A percentile compares a stretch with the other conserved stretches of the same genome.
phyloP scores from a whole-genome alignment of 345 rosid species.

The Euphorbia lathyris region DNA sequence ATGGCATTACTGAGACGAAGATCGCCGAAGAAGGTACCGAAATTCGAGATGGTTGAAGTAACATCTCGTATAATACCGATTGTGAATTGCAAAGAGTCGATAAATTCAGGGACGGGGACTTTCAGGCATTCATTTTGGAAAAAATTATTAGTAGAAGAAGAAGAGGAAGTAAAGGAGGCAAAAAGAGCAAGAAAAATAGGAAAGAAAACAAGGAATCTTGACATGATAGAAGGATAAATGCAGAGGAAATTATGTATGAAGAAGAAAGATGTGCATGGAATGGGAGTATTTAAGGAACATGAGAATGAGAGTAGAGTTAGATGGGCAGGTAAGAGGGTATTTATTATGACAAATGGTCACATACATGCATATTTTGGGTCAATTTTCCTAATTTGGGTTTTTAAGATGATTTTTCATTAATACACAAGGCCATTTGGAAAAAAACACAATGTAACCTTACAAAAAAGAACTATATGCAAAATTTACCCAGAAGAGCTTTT shows the following conservation, averaged over 20 bases:
- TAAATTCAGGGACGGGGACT: constrained; percentile 42
- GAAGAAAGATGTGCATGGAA: not conserved
- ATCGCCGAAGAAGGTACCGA: constrained; percentile 37
- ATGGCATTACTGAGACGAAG: constrained; percentile 37
- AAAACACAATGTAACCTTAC: too few relatives aligned
- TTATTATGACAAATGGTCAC: constrained; percentile 1
- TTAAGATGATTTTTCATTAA: not conserved
- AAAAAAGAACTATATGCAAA: too few relatives aligned
- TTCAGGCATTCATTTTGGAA: constrained; percentile 32
- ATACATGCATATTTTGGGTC: not conserved
- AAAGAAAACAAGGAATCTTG: not conserved
- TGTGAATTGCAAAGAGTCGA: constrained; percentile 36
- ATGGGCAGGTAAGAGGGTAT: constrained; percentile 11
- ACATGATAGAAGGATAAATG: not conserved
- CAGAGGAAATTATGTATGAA: not conserved
- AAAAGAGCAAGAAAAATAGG: not conserved
- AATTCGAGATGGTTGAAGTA: constrained; percentile 30
- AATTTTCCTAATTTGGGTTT: not conserved
- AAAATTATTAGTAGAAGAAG: not conserved
- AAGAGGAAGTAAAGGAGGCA: not conserved
- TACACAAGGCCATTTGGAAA: too few relatives aligned
- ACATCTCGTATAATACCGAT: constrained; percentile 37
- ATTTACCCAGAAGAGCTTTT: too few relatives aligned
- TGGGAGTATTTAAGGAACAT: constrained; percentile 13
- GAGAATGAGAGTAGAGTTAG: not conserved